Conservation (phyloP, 139 green algal species). For the Chlorella ohadii region DNA sequence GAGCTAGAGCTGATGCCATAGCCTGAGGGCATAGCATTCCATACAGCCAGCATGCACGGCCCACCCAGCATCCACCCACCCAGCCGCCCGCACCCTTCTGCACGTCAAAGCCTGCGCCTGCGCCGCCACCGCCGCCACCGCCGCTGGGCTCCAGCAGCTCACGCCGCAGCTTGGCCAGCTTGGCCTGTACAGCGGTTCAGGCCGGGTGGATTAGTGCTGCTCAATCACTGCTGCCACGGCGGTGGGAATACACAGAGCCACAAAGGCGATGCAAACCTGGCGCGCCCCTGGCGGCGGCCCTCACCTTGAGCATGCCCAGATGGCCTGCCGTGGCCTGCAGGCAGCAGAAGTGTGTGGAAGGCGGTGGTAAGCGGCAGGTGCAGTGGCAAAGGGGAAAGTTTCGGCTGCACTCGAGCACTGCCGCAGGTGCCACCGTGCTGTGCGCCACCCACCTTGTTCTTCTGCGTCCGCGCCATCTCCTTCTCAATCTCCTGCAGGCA, state of each 20-base stretch:
- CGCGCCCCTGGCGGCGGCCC: not conserved
- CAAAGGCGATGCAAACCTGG: too few species aligned
- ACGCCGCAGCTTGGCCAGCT: constrained; percentile 96
- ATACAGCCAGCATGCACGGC: not conserved
- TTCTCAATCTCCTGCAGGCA: constrained; percentile 74
- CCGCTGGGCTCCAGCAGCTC: constrained; percentile 91
- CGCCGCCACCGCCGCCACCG: constrained; percentile 79
- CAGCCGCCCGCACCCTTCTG: constrained; percentile 71
- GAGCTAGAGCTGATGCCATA: too few species aligned
- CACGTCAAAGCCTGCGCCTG: constrained; percentile 97
- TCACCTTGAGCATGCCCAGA: constrained; percentile 92
- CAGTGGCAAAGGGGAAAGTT: not conserved
- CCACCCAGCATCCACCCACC: not conserved
- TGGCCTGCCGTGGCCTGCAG: constrained; percentile 58
- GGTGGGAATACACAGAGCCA: too few species aligned
- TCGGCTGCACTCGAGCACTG: too few species aligned
- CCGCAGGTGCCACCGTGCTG: not conserved
- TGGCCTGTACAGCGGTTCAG: constrained; percentile 77
- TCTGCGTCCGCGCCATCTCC: constrained; percentile 99
- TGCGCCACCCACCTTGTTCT: constrained; percentile 95
- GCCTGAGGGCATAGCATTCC: too few species aligned
- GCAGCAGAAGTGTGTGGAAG: not conserved
- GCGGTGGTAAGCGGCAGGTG: not conserved
- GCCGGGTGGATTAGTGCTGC: not conserved
- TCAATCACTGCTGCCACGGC: too few species aligned